Evolutionary conservation across 2,329 filamentous ascomycete species (phyloP).

Genomic region (Epichloe festucae): DNA sequence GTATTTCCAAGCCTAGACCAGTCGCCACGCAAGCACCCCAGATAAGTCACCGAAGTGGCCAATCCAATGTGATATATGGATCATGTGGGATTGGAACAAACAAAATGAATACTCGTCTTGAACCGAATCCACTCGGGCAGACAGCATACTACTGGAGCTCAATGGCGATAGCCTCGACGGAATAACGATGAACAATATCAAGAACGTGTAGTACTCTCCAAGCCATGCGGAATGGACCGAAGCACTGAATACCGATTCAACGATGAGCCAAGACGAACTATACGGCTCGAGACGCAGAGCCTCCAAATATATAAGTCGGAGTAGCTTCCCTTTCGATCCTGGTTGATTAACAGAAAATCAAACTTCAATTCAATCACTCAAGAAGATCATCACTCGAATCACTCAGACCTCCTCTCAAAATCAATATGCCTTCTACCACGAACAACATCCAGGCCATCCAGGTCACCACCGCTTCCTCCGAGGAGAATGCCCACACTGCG

Average conservation of each 20-base stretch:
- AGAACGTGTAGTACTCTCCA: not conserved
- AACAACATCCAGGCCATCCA: conserved; percentile 13
- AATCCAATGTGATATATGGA: not conserved
- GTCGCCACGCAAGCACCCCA: not conserved
- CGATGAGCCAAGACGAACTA: not conserved
- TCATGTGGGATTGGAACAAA: not conserved
- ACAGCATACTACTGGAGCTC: not conserved
- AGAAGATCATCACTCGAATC: not conserved
- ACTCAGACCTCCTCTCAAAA: not conserved
- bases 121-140: not conserved
- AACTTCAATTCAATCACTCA: not conserved
- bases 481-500: not conserved
- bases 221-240: not conserved
- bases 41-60: not conserved
- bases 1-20: not conserved
- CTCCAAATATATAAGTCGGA: not conserved
- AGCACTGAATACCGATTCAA: not conserved
- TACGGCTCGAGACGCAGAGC: not conserved
- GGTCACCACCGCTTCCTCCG: conserved; percentile 8
- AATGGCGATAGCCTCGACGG: not conserved
- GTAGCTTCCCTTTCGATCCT: not conserved
- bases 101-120: not conserved
- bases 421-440: conserved; percentile 19
- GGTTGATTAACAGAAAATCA: not conserved
- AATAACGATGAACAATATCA: conserved; percentile 3